Conservation (phyloP, 139 green algal species). For the Spirogloea muscicola region DNA sequence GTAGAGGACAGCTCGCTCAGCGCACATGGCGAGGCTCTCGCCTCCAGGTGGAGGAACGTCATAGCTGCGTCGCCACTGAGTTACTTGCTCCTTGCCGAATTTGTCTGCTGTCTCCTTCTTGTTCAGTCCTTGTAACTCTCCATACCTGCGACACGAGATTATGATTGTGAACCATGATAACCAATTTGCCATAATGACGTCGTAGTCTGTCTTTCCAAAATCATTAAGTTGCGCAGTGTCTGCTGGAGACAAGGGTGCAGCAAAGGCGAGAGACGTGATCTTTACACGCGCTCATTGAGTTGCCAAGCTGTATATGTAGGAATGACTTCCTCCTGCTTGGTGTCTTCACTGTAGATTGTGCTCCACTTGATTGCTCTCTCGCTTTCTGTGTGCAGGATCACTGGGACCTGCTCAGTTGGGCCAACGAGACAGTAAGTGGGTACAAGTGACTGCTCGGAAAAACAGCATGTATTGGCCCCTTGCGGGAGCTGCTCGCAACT, state of each 20-base stretch:
- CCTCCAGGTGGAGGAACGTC: slow-evolving; percentile 46
- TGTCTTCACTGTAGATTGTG: slow-evolving; percentile 35
- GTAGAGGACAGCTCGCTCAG: slow-evolving; percentile 48
- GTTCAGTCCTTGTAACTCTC: slow-evolving; percentile 51
- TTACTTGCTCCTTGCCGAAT: slow-evolving; percentile 52
- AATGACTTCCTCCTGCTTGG: slow-evolving; percentile 35
- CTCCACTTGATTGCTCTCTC: slow-evolving; percentile 42
- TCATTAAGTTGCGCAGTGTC: too few relatives aligned
- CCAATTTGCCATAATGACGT: too few relatives aligned
- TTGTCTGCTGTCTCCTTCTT: slow-evolving; percentile 56
- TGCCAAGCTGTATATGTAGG: slow-evolving; percentile 40
- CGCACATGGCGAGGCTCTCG: slow-evolving; percentile 53
- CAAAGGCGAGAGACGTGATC: too few relatives aligned
- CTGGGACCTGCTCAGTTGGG: slow-evolving; percentile 33
- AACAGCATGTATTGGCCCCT: too few relatives aligned
- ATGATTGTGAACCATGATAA: too few relatives aligned
- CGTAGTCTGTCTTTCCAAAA: too few relatives aligned
- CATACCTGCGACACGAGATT: slow-evolving; percentile 49
- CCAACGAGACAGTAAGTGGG: too few relatives aligned
- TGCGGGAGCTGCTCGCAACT: too few relatives aligned
- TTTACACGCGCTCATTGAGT: slow-evolving; percentile 51
- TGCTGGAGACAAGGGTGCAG: too few relatives aligned
- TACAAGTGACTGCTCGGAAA: too few relatives aligned
- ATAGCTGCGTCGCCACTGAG: slow-evolving; percentile 44
- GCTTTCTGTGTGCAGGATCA: slow-evolving; percentile 36